phyloP scores from a whole-genome alignment of 78 protist species.

The Diacronema lutheri region DNA sequence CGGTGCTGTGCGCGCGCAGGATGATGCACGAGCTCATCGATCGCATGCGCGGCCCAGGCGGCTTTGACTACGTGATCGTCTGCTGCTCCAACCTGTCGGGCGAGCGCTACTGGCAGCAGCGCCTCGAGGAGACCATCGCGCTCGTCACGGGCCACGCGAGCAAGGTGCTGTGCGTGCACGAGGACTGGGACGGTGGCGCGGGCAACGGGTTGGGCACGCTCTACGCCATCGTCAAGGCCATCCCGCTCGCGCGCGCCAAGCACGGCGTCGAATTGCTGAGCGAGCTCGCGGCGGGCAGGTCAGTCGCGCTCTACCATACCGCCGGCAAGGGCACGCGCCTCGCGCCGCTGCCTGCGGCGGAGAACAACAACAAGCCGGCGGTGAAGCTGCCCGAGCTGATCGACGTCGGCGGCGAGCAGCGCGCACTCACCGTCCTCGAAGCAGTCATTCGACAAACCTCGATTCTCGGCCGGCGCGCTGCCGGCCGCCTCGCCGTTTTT shows the following conservation, averaged over 20 bases:
- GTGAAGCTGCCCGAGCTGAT: slow-evolving; percentile 48
- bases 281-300: neutral
- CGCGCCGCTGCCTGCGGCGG: slow-evolving; percentile 62
- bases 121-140: neutral
- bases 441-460: slow-evolving; percentile 47
- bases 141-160: neutral
- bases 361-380: slow-evolving; percentile 65
- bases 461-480: slow-evolving; percentile 9
- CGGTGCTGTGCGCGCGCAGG: neutral
- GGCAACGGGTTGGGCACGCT: slow-evolving; percentile 64
- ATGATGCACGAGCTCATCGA: neutral
- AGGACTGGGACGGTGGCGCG: slow-evolving; percentile 63
- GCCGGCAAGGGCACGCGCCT: slow-evolving; percentile 61
- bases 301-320: slow-evolving; percentile 49
- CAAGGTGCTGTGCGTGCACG: slow-evolving; percentile 30
- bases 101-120: slow-evolving; percentile 48
- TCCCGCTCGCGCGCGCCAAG: neutral
- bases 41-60: neutral
- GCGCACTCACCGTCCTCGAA: slow-evolving; percentile 46
- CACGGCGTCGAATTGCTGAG: slow-evolving; percentile 16
- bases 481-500: slow-evolving; percentile 48
- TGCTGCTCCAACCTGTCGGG: slow-evolving; percentile 28
- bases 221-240: slow-evolving; percentile 46
- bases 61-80: slow-evolving; percentile 37
- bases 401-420: neutral